phyloP scores from a whole-genome alignment of 371 early-diverging fungal genomes.

The Apophysomyces sp. region DNA sequence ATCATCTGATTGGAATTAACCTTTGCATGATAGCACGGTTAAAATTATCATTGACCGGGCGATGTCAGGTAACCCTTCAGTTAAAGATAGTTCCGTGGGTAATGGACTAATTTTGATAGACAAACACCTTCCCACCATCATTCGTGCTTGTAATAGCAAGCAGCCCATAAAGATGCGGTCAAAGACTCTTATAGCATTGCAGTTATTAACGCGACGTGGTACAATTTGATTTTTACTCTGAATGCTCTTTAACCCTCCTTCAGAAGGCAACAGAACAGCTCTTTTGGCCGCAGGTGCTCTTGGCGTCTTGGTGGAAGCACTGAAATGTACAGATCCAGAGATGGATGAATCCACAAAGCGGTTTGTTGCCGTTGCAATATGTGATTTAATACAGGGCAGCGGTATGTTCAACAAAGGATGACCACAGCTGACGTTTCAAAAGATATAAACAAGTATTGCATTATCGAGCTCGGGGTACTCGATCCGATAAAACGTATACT shows the following conservation, averaged over 20 bases:
- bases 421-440: neutral
- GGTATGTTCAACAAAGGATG: conserved; percentile 36
- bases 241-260: neutral
- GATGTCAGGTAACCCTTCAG: conserved; percentile 49
- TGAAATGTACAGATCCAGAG: conserved; percentile 49
- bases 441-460: conserved; percentile 55
- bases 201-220: conserved; percentile 72
- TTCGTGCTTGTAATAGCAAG: conserved; percentile 46
- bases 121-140: conserved; percentile 45
- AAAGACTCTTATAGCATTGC: conserved; percentile 66
- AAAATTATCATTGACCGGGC: conserved; percentile 69
- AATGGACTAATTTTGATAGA: conserved; percentile 20
- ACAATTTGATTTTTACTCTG: conserved; percentile 4
- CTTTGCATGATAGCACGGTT: conserved; percentile 43
- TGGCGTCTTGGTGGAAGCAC: conserved; percentile 58
- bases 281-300: conserved; percentile 63
- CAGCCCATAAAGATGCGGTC: conserved; percentile 50
- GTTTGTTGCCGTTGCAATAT: conserved; percentile 71
- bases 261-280: conserved; percentile 59
- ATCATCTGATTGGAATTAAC: neutral
- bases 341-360: conserved; percentile 64
- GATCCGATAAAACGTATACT: conserved; percentile 62
- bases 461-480: conserved; percentile 64
- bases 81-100: too few relatives aligned
- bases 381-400: conserved; percentile 65